These are phyloP conservation scores for Dothideomycetes sp. DNA, from an alignment of 2,329 filamentous ascomycete species.

Conservation along the genomic window DNA sequence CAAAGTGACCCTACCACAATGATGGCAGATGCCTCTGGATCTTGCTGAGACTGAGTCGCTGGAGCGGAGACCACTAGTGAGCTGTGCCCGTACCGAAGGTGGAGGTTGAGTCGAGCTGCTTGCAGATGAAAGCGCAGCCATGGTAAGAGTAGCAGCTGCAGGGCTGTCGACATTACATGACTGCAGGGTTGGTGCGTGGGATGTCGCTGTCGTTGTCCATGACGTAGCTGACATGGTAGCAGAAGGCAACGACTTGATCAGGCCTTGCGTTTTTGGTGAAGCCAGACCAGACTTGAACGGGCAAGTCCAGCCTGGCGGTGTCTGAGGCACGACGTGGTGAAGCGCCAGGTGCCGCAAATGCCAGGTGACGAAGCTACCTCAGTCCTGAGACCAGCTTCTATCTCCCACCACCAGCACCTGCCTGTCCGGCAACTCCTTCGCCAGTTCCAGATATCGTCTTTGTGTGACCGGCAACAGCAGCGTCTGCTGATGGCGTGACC, in stretches of 20 bases:
- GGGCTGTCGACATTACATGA: too few species aligned
- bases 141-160: constrained; percentile 12
- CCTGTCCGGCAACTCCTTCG: constrained; percentile 1
- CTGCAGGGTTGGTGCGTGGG: constrained; percentile 9
- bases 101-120: not conserved
- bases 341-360: too few species aligned
- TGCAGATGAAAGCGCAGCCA: constrained; percentile 11
- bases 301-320: too few species aligned
- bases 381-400: not conserved
- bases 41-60: not conserved
- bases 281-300: too few species aligned
- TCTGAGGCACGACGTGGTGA: too few species aligned
- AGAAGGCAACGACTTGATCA: constrained; percentile 9
- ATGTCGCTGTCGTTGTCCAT: constrained; percentile 11
- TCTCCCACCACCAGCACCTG: not conserved
- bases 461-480: constrained; percentile 6
- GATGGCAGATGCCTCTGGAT: too few species aligned
- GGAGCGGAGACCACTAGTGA: not conserved
- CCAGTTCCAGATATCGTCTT: not conserved
- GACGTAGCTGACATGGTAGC: constrained; percentile 17
- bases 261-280: too few species aligned
- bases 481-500: not conserved
- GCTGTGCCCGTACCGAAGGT: not conserved
- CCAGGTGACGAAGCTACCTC: too few species aligned
- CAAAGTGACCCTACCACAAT: too few species aligned